Conservation (phyloP, 176 grass and related monocot species). For the Rhynchospora breviuscula region DNA sequence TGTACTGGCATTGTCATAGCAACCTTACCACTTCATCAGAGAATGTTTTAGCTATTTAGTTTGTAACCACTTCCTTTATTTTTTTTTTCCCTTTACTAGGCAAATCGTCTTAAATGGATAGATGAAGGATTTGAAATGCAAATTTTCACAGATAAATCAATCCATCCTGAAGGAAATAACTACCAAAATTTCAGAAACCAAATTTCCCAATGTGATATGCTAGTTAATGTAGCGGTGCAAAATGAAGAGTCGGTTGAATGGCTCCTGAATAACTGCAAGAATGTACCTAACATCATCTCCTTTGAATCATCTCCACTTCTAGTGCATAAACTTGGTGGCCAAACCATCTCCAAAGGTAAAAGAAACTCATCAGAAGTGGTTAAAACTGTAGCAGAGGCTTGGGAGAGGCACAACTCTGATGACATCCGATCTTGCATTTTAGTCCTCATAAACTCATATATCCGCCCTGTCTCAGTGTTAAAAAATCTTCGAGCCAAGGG, state of each 20-base stretch:
- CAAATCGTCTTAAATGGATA: slow-evolving; percentile 73
- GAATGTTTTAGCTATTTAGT: not conserved
- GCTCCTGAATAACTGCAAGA: slow-evolving; percentile 45
- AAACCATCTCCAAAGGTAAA: slow-evolving; percentile 28
- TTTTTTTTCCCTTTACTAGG: slow-evolving; percentile 33
- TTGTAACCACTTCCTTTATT: not conserved
- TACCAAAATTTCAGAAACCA: slow-evolving; percentile 36
- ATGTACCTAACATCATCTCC: slow-evolving; percentile 64
- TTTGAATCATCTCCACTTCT: slow-evolving; percentile 72
- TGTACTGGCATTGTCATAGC: not conserved
- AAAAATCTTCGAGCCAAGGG: slow-evolving; percentile 85
- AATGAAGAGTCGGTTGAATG: slow-evolving; percentile 41
- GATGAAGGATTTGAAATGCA: slow-evolving; percentile 83
- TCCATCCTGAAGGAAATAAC: slow-evolving; percentile 3
- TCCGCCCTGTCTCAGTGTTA: slow-evolving; percentile 60
- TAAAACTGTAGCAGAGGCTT: slow-evolving; percentile 68
- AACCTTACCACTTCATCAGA: slow-evolving; percentile 1
- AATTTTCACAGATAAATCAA: slow-evolving; percentile 55
- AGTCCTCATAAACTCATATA: slow-evolving; percentile 71
- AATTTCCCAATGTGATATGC: slow-evolving; percentile 48
- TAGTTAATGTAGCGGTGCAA: slow-evolving; percentile 65
- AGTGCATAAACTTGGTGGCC: slow-evolving; percentile 71
- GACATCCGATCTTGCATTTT: slow-evolving; percentile 93
- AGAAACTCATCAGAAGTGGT: slow-evolving; percentile 50
- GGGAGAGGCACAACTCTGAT: slow-evolving; percentile 94